Percentiles rank a stretch among this genome's conserved stretches.
These are phyloP conservation scores for Mortierella sp. DNA, from an alignment of 371 early-diverging fungal genomes.

Conservation along the genomic window DNA sequence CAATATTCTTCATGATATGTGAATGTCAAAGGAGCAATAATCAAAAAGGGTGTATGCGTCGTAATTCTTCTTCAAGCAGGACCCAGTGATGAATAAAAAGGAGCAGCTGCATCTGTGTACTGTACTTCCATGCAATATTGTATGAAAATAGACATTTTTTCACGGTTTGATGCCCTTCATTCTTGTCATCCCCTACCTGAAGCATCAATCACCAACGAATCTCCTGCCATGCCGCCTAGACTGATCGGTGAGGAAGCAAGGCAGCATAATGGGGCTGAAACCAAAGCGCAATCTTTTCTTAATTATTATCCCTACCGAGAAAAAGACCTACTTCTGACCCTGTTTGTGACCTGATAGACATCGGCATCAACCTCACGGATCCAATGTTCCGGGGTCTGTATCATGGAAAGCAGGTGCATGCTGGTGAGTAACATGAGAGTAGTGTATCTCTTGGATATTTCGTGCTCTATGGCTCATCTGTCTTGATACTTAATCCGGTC, in stretches of 20 bases:
- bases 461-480: no score
- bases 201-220: not conserved
- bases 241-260: conserved; percentile 29
- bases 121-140: no score
- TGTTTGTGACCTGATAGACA: conserved; percentile 61
- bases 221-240: conserved; percentile 30
- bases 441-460: no score
- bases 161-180: no score
- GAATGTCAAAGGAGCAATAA: not conserved
- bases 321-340: not conserved
- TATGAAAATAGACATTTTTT: no score
- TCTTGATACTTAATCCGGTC: not conserved
- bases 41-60: no score
- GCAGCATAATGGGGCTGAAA: not conserved
- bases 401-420: conserved; percentile 83
- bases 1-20: conserved; percentile 37
- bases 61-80: no score
- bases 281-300: not conserved
- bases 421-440: conserved; percentile 63
- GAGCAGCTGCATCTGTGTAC: no score
- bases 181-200: not conserved
- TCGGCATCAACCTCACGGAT: conserved; percentile 90
- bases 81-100: no score
- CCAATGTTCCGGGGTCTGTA: conserved; percentile 89
- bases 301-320: no score